Conservation (phyloP, 2,329 filamentous ascomycete genomes). For the Coccinonectria pachysandricola region DNA sequence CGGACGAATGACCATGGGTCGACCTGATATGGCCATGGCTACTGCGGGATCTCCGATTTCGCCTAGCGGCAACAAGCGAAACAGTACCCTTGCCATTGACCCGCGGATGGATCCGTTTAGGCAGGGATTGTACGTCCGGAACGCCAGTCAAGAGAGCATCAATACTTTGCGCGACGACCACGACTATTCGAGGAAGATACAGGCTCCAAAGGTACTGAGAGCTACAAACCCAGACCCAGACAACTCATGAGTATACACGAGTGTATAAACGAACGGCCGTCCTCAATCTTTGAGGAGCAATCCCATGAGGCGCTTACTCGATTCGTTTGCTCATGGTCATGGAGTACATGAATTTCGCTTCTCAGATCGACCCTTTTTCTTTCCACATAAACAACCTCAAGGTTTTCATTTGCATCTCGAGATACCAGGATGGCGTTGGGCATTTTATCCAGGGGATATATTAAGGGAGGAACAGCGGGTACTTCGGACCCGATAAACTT, state of each 20-base stretch:
- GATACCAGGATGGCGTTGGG: conserved; percentile 31
- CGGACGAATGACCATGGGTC: conserved; percentile 35
- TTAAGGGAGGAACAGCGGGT: conserved; percentile 12
- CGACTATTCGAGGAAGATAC: conserved; percentile 53
- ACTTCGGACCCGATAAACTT: no score
- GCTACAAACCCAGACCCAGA: conserved; percentile 52
- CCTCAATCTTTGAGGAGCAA: no score
- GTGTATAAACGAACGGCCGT: no score
- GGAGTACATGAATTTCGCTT: conserved; percentile 23
- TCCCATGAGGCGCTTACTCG: no score
- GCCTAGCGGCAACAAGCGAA: conserved; percentile 34
- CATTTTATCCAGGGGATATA: conserved; percentile 17
- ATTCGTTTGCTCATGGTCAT: no score
- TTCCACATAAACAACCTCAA: conserved; percentile 8
- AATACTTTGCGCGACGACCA: conserved; percentile 55
- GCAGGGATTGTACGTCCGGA: conserved; percentile 45
- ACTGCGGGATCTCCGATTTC: conserved; percentile 21
- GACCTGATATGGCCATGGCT: conserved; percentile 32
- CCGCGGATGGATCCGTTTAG: conserved; percentile 54
- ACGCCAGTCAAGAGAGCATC: conserved; percentile 52
- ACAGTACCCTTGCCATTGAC: conserved; percentile 47
- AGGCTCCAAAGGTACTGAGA: conserved; percentile 46
- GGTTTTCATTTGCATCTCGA: conserved; percentile 24
- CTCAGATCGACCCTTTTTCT: conserved; percentile 11
- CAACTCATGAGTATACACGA: conserved; percentile 5